phyloP scores from a whole-genome alignment of 2,329 filamentous ascomycete species.

The Leptographium radiaticola region DNA sequence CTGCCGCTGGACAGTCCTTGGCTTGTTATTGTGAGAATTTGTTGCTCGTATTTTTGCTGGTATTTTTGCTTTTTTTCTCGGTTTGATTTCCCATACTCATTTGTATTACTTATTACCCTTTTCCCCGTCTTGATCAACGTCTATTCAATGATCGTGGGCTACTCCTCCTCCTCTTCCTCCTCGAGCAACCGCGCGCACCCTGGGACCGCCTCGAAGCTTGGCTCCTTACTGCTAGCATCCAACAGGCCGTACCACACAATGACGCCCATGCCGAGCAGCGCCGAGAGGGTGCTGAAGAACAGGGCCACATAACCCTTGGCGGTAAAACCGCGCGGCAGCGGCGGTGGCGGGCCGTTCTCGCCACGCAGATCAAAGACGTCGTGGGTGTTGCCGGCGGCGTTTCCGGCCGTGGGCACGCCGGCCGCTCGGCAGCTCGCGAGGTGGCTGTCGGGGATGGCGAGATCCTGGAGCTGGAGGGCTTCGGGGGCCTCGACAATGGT shows the following conservation, averaged over 20 bases:
- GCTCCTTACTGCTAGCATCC: not conserved
- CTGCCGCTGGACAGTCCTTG: no score
- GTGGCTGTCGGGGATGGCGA: constrained; percentile 44
- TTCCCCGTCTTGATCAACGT: no score
- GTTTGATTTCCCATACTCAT: no score
- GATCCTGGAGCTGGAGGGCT: constrained; percentile 26
- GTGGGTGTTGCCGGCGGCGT: constrained; percentile 14
- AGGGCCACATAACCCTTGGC: constrained; percentile 60
- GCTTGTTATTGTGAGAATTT: no score
- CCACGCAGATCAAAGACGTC: constrained; percentile 16
- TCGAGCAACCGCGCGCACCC: not conserved
- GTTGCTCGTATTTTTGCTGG: no score
- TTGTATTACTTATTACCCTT: no score
- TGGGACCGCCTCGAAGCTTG: not conserved
- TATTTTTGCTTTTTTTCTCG: no score
- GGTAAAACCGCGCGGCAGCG: constrained; percentile 31
- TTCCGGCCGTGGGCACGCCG: constrained; percentile 10
- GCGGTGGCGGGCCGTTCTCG: constrained; percentile 10
- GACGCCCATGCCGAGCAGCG: constrained; percentile 52
- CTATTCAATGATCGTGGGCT: no score
- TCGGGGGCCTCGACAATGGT: constrained; percentile 34
- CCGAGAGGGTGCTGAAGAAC: constrained; percentile 56
- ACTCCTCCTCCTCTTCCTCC: not conserved
- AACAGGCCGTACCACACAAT: constrained; percentile 25
- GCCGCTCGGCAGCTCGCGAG: constrained; percentile 37